Conservation (phyloP, 2,329 filamentous ascomycete species). For the Fusarium sp. region DNA sequence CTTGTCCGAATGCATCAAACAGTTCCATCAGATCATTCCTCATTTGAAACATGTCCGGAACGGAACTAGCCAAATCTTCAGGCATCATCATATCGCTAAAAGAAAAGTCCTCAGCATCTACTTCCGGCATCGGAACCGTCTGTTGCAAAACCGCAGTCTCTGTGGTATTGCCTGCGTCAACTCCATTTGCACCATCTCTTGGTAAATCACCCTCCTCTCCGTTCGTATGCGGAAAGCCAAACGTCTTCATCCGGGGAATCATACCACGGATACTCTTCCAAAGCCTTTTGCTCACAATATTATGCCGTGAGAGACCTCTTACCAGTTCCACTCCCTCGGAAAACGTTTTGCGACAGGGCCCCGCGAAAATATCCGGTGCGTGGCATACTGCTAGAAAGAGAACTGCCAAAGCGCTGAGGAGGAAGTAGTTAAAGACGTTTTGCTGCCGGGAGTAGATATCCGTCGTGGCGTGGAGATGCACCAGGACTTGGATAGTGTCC, state of each 20-base stretch:
- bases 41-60: constrained; percentile 53
- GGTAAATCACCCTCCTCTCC: background rate
- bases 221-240: constrained; percentile 42
- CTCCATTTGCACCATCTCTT: background rate
- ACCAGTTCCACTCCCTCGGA: constrained; percentile 51
- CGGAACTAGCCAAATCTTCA: constrained; percentile 30
- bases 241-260: constrained; percentile 49
- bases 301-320: constrained; percentile 50
- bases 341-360: constrained; percentile 52
- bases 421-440: constrained; percentile 49
- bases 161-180: background rate
- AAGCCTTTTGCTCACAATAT: constrained; percentile 50
- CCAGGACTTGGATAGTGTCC: constrained; percentile 48
- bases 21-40: constrained; percentile 53
- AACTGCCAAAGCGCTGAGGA: constrained; percentile 49
- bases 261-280: constrained; percentile 55
- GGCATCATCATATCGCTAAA: constrained; percentile 31
- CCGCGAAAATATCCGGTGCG: constrained; percentile 57
- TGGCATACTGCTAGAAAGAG: constrained; percentile 57
- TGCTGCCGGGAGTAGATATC: constrained; percentile 50
- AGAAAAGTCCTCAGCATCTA: background rate
- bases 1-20: constrained; percentile 54
- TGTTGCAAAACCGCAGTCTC: background rate
- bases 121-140: background rate
- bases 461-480: constrained; percentile 46